phyloP scores from a whole-genome alignment of 2,329 filamentous ascomycete species.

The Cephalotrichum gorgonifer region DNA sequence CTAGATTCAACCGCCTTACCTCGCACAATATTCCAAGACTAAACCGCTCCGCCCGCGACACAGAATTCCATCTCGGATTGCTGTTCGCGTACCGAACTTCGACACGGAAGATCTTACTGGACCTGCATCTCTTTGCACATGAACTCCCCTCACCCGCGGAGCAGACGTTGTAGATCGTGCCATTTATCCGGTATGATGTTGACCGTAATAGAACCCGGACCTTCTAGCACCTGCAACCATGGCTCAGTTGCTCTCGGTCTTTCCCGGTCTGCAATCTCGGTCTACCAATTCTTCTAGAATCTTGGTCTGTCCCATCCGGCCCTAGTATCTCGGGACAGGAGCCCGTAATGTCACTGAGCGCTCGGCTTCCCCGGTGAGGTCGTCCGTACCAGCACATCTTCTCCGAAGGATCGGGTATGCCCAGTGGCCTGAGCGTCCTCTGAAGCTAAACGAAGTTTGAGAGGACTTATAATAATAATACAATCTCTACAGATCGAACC shows the following conservation, averaged over 20 bases:
- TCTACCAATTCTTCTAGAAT: background rate
- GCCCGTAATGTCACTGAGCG: background rate
- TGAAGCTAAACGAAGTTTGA: background rate
- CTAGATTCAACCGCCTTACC: too few species aligned
- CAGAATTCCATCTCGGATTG: background rate
- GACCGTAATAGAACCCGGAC: background rate
- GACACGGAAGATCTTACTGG: background rate
- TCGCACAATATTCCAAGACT: background rate
- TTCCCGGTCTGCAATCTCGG: background rate
- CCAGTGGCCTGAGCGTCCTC: background rate
- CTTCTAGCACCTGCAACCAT: background rate
- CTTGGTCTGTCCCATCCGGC: background rate
- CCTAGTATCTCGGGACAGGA: background rate
- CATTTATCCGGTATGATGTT: background rate
- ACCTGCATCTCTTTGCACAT: background rate
- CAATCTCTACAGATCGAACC: background rate
- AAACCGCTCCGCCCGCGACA: background rate
- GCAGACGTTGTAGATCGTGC: background rate
- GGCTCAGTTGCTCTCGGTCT: background rate
- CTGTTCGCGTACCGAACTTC: background rate
- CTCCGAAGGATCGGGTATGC: background rate
- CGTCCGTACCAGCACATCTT: background rate
- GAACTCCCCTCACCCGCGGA: background rate
- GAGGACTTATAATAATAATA: background rate
- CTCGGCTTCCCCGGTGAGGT: background rate